Conservation (phyloP, 1,284 basidiomycete genomes). For the Ustilago esculenta region DNA sequence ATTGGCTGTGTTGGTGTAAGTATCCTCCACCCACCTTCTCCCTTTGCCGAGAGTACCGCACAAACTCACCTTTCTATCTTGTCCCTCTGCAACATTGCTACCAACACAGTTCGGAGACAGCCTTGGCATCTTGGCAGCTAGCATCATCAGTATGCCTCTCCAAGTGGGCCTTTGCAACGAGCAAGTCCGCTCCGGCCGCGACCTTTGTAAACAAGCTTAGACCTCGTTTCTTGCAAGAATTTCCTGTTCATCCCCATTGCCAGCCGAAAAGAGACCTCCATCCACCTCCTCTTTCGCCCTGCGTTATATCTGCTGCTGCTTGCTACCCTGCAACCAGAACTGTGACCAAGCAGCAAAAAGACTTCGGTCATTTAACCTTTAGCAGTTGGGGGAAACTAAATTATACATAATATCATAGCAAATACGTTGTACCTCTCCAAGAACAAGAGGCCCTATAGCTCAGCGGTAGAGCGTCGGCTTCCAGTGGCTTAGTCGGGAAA, state of each 20-base stretch:
- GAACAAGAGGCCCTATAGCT: slow-evolving; percentile 36
- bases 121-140: slow-evolving; percentile 59
- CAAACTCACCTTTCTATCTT: too few relatives aligned
- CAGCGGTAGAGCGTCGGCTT: slow-evolving; percentile 55
- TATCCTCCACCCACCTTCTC: not conserved
- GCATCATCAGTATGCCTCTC: slow-evolving; percentile 62
- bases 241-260: too few relatives aligned
- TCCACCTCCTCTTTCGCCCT: too few relatives aligned
- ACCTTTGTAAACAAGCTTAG: slow-evolving; percentile 59
- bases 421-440: too few relatives aligned
- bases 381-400: too few relatives aligned
- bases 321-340: too few relatives aligned
- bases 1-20: slow-evolving; percentile 63
- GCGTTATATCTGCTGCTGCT: too few relatives aligned
- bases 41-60: too few relatives aligned
- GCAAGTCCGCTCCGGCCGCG: slow-evolving; percentile 51
- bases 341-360: too few relatives aligned
- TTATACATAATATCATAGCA: too few relatives aligned
- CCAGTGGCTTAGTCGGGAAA: slow-evolving; percentile 20
- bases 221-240: not conserved
- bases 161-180: slow-evolving; percentile 55
- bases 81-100: not conserved
- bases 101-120: slow-evolving; percentile 56
- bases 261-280: too few relatives aligned
- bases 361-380: too few relatives aligned